Conservation (phyloP, 345 rosid genomes). For the Aurinia saxatilis region DNA sequence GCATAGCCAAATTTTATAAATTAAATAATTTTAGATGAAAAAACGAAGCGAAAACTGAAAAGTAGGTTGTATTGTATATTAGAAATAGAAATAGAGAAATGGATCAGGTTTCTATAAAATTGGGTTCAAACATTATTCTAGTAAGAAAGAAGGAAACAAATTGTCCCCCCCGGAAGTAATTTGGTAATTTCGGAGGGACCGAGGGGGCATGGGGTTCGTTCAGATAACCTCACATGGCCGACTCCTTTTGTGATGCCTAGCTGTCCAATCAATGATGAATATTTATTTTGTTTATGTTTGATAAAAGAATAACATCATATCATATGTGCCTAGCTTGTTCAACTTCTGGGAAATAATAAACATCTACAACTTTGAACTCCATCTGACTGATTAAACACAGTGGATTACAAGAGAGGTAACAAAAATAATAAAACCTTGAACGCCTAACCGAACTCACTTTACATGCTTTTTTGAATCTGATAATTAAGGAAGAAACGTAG, state of each 20-base stretch:
- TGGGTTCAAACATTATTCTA: neutral
- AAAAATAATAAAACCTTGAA: neutral
- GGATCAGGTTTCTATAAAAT: neutral
- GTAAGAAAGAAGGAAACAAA: neutral
- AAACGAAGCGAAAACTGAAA: too few relatives aligned
- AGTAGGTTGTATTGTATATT: too few relatives aligned
- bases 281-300: neutral
- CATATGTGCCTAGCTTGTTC: too few relatives aligned
- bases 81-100: too few relatives aligned
- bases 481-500: constrained; percentile 25
- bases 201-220: neutral
- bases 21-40: too few relatives aligned
- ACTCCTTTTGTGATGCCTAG: neutral
- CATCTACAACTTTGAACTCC: constrained; percentile 6
- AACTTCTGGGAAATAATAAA: neutral
- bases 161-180: neutral
- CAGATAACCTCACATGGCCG: constrained; percentile 23
- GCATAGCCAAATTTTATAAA: too few relatives aligned
- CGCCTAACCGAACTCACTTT: constrained; percentile 24
- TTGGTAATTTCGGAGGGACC: constrained; percentile 3
- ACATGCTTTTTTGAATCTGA: neutral
- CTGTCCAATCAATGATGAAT: constrained; percentile 5
- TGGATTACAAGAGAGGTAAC: neutral
- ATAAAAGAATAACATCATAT: neutral
- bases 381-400: constrained; percentile 12